Evolutionary conservation across 257 asterid species (phyloP).

Genomic region (Henckelia pumila): DNA sequence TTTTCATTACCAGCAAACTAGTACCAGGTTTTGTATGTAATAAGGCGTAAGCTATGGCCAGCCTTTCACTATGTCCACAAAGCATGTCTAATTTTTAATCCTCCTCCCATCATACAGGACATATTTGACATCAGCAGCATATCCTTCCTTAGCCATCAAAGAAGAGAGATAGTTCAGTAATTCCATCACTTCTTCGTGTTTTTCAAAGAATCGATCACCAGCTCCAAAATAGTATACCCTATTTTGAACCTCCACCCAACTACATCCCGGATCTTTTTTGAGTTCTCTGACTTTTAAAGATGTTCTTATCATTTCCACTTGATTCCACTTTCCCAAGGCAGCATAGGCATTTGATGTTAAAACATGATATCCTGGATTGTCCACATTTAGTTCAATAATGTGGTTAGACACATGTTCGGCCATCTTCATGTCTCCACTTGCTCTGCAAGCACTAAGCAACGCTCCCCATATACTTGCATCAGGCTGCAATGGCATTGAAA

Average conservation of each 20-base stretch:
- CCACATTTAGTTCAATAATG: conserved; percentile 42
- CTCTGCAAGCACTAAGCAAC: conserved; percentile 72
- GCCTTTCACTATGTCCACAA: conserved; percentile 59
- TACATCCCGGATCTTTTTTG: conserved; percentile 66
- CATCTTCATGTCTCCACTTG: conserved; percentile 47
- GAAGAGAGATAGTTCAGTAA: conserved; percentile 38
- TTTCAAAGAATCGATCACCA: conserved; percentile 44
- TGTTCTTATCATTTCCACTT: conserved; percentile 52
- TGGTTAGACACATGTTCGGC: conserved; percentile 53
- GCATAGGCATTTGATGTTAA: conserved; percentile 79
- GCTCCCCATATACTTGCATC: conserved; percentile 86
- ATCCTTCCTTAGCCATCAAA: conserved; percentile 62
- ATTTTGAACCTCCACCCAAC: conserved; percentile 68
- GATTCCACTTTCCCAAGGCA: conserved; percentile 66
- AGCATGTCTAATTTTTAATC: conserved; percentile 51
- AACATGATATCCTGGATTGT: conserved; percentile 68
- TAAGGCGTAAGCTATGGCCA: conserved; percentile 63
- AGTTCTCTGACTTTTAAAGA: conserved; percentile 51
- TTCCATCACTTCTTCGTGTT: conserved; percentile 38
- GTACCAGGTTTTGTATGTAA: conserved; percentile 50
- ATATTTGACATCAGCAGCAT: conserved; percentile 46
- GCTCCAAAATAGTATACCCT: conserved; percentile 45
- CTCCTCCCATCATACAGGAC: conserved; percentile 53
- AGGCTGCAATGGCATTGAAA: conserved; percentile 69
- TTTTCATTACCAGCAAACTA: conserved; percentile 58